These are phyloP conservation scores for Plenodomus lindquistii DNA, from an alignment of 2,329 filamentous ascomycete species.

Conservation along the genomic window DNA sequence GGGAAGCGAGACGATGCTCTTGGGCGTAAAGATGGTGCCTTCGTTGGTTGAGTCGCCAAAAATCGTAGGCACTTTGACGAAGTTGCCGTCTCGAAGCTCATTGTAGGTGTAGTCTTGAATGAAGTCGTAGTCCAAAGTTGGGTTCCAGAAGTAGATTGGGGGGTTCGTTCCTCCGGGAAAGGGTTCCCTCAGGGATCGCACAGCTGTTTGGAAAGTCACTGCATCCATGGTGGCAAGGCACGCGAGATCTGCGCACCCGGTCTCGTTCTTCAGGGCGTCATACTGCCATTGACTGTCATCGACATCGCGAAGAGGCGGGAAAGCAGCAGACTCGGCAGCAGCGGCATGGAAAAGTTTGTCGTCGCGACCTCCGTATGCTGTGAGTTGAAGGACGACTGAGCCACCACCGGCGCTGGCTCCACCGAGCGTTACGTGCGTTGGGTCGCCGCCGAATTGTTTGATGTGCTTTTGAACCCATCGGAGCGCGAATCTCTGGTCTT, in stretches of 20 bases:
- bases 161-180: conserved; percentile 42
- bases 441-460: conserved; percentile 45
- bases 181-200: conserved; percentile 37
- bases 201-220: conserved; percentile 44
- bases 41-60: conserved; percentile 53
- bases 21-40: conserved; percentile 46
- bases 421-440: conserved; percentile 43
- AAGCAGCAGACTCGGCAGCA: conserved; percentile 40
- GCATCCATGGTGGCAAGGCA: conserved; percentile 46
- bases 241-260: conserved; percentile 43
- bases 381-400: conserved; percentile 43
- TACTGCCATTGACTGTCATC: conserved; percentile 49
- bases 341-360: conserved; percentile 44
- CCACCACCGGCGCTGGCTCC: conserved; percentile 48
- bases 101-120: conserved; percentile 46
- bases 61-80: conserved; percentile 48
- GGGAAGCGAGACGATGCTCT: conserved; percentile 38
- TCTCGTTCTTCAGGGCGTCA: conserved; percentile 39
- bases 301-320: conserved; percentile 46
- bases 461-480: conserved; percentile 46
- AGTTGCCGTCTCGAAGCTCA: conserved; percentile 42
- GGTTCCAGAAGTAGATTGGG: conserved; percentile 49
- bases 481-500: conserved; percentile 42
- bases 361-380: conserved; percentile 42
- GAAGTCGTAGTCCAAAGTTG: conserved; percentile 49